Evolutionary conservation across 2,329 filamentous ascomycete species (phyloP), one percentile per base, ranked within the genome.

Genomic region (Sclerotinia trifoliorum): DNA sequence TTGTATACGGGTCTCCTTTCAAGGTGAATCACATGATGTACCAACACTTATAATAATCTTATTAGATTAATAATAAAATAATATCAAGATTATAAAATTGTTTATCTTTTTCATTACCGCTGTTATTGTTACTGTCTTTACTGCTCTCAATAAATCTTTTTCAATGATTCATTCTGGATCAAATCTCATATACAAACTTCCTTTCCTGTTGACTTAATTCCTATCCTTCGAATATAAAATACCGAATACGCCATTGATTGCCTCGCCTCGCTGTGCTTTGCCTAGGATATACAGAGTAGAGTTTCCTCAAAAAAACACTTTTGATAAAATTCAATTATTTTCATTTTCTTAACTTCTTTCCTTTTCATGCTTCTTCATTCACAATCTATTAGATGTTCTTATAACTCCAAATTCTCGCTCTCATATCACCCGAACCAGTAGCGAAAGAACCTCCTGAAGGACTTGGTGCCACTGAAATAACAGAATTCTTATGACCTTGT

Each of bases 401-500:
- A 77, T 91, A 97, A 75, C 91, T 93, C 95, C 95, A 99, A 81
- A 99, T 98, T 77, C 95, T 90, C 66, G 95, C 95, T 78, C 94
- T 91, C 92, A 96, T 96, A 79, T 99, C 95, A 75, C 95, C 95
- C 74, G 94, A 97, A 71, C 95, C 95, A 6, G 95, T 99, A 52
- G 95, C 95, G 78, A 99, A 99, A 78, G 93, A 90, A 72, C 89
- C 88, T 69, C 93, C 94, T 56, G 71, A 73, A 21, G 95, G 95
- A 80, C 93, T 96, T 29, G 95, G 95, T 1, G 95, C 94, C 65
- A 99, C 95, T 3, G 94, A 97, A 76, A 98, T 98, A 75, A 99
- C 95, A 15, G 93, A 97, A 81, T 98, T 98, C 85, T 98, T 98
- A 79, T 99, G 95, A 35, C 95, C 95, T 80, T 98, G 95, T 71